Conservation (phyloP, 805 yeast species). For the Kazachstania bromeliacearum region DNA sequence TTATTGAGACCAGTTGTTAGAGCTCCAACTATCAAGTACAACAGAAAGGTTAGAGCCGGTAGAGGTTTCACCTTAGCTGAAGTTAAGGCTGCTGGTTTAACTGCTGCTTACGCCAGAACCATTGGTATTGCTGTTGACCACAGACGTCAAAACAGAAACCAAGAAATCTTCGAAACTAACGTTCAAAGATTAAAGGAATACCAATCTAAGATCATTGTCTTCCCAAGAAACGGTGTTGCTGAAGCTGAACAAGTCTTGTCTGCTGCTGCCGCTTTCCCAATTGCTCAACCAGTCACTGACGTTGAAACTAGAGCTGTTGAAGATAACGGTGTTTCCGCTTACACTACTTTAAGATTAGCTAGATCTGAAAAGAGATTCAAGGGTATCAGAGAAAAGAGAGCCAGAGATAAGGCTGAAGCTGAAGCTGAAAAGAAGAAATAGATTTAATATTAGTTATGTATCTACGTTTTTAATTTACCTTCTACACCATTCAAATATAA, state of each 20-base stretch:
- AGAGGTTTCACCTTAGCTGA: constrained; percentile 98
- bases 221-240: constrained; percentile 84
- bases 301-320: constrained; percentile 82
- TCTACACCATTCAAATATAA: too few species aligned
- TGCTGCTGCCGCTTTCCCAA: constrained; percentile 80
- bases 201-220: constrained; percentile 90
- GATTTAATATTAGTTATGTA: constrained; percentile 2
- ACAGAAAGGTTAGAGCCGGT: constrained; percentile 99
- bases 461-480: too few species aligned
- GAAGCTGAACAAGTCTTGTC: constrained; percentile 72
- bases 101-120: constrained; percentile 94
- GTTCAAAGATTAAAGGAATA: constrained; percentile 95
- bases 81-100: constrained; percentile 93
- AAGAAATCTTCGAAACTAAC: constrained; percentile 89
- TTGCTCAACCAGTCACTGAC: constrained; percentile 67
- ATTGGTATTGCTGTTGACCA: constrained; percentile 98
- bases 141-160: constrained; percentile 98
- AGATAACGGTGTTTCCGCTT: constrained; percentile 69
- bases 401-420: constrained; percentile 94
- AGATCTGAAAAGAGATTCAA: constrained; percentile 87
- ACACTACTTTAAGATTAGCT: constrained; percentile 90
- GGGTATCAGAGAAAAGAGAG: constrained; percentile 98
- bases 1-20: constrained; percentile 94
- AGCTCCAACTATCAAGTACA: constrained; percentile 97
- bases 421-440: constrained; percentile 99